Evolutionary conservation across 176 grass and related monocot genomes (phyloP).

Genomic region (Avena insularis): DNA sequence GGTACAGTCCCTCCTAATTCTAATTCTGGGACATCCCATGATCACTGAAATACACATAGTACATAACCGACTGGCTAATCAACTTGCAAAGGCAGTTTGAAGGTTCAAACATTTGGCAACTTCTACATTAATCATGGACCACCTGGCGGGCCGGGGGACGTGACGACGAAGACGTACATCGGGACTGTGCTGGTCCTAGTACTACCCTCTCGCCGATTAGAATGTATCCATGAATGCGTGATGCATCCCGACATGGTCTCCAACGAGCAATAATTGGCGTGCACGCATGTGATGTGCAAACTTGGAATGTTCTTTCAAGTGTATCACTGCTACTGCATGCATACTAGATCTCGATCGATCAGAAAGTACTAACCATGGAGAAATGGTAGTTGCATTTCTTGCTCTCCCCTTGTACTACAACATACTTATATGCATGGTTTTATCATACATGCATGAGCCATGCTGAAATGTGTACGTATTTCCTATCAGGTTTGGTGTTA

Average conservation of each 20-base stretch:
- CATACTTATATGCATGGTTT: too few relatives aligned
- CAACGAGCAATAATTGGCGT: background rate
- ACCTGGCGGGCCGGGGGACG: background rate
- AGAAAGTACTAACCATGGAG: too few relatives aligned
- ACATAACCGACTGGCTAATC: background rate
- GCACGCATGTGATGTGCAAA: slow-evolving; percentile 1
- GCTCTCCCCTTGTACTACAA: too few relatives aligned
- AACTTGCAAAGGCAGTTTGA: background rate
- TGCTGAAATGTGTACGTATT: too few relatives aligned
- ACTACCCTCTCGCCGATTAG: background rate
- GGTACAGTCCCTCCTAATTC: too few relatives aligned
- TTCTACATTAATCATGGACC: background rate
- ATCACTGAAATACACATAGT: background rate
- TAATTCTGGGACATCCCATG: background rate
- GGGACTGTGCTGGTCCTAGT: background rate
- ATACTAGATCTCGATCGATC: too few relatives aligned
- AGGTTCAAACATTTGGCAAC: background rate
- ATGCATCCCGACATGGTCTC: background rate
- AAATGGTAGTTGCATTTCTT: too few relatives aligned
- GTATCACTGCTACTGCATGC: background rate
- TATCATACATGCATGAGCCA: too few relatives aligned
- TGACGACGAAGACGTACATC: background rate
- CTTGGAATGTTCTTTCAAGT: slow-evolving; percentile 1
- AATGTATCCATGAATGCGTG: background rate
- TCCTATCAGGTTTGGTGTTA: too few relatives aligned